phyloP scores from a whole-genome alignment of 2,329 filamentous ascomycete species.

The Ceratocystis destructans region DNA sequence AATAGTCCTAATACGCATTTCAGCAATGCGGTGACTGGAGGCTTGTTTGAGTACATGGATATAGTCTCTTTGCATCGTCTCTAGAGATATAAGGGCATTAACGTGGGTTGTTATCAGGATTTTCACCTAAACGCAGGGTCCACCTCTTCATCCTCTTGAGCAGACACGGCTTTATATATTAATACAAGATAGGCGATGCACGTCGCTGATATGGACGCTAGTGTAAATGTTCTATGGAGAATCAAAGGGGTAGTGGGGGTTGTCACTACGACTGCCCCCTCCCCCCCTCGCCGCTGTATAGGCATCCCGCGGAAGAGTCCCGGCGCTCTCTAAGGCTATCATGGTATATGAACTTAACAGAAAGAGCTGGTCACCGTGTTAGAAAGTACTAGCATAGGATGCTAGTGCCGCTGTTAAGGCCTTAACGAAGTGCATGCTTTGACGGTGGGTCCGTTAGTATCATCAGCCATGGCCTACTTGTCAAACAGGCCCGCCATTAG shows the following conservation, averaged over 20 bases:
- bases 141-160: constrained; percentile 8
- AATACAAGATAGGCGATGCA: neutral
- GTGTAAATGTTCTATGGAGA: neutral
- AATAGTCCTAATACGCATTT: constrained; percentile 5
- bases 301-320: neutral
- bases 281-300: neutral
- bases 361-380: neutral
- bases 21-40: neutral
- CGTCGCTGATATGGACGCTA: neutral
- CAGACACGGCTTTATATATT: constrained; percentile 1
- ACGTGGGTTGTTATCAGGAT: constrained; percentile 8
- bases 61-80: neutral
- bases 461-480: neutral
- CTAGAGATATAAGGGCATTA: neutral
- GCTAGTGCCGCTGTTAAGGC: neutral
- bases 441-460: constrained; percentile 6
- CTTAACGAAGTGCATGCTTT: constrained; percentile 1
- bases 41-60: constrained; percentile 4
- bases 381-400: neutral
- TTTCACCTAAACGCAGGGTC: constrained; percentile 9
- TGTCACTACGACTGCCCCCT: neutral
- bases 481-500: neutral
- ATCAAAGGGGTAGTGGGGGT: constrained; percentile 8
- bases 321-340: neutral
- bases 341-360: neutral